phyloP scores from a whole-genome alignment of 106 monocot species.

The Xerophyta viscosa region DNA sequence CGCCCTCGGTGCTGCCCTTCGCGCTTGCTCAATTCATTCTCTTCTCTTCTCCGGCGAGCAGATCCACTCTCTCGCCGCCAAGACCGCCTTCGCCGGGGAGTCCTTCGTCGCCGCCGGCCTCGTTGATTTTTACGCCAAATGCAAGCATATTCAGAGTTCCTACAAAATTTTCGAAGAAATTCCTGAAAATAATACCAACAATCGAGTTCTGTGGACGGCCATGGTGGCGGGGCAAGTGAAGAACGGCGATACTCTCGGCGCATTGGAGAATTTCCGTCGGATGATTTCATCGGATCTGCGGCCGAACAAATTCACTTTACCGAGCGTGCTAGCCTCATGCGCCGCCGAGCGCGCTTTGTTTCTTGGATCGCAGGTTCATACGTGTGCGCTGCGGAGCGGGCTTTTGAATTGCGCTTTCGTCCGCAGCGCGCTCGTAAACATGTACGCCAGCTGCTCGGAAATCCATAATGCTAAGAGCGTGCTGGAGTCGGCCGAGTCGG shows the following conservation, averaged over 20 bases:
- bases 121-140: constrained; percentile 32
- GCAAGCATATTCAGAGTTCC: constrained; percentile 11
- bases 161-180: constrained; percentile 16
- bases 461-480: constrained; percentile 13
- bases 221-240: constrained; percentile 18
- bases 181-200: constrained; percentile 3
- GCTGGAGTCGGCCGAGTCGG: constrained; percentile 9
- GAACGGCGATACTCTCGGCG: constrained; percentile 13
- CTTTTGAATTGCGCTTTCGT: constrained; percentile 31
- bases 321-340: constrained; percentile 28
- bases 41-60: constrained; percentile 4
- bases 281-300: constrained; percentile 19
- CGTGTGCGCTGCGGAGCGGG: constrained; percentile 27
- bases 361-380: constrained; percentile 31
- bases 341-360: constrained; percentile 7
- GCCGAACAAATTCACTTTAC: constrained; percentile 37
- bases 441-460: constrained; percentile 34
- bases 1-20: constrained; percentile 12
- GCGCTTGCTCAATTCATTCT: constrained; percentile 3
- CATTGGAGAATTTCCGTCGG: constrained; percentile 22
- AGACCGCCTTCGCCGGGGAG: constrained; percentile 14
- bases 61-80: constrained; percentile 28
- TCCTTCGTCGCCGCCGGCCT: constrained; percentile 36
- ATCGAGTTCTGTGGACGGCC: constrained; percentile 35
- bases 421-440: constrained; percentile 28